Evolutionary conservation across 805 yeast genomes (phyloP).

Genomic region (Deakozyma indianensis): DNA sequence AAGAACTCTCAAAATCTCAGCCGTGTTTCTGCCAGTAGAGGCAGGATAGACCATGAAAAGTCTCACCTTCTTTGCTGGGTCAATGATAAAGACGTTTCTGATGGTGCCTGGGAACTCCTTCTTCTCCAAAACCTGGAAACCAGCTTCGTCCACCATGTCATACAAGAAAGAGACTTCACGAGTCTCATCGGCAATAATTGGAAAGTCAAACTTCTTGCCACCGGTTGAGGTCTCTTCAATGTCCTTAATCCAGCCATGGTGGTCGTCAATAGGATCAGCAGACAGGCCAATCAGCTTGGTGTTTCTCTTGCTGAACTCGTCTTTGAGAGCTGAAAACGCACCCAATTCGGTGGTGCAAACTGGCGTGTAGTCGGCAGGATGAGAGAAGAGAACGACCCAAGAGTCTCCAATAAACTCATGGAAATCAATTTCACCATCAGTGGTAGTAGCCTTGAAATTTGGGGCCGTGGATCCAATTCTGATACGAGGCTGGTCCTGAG

Average conservation of each 20-base stretch:
- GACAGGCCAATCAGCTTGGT: slow-evolving; percentile 84
- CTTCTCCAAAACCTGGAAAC: slow-evolving; percentile 49
- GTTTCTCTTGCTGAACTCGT: slow-evolving; percentile 73
- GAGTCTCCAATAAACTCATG: slow-evolving; percentile 75
- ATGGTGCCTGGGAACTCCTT: slow-evolving; percentile 73
- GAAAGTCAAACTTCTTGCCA: slow-evolving; percentile 67
- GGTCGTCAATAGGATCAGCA: slow-evolving; percentile 69
- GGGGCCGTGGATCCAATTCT: slow-evolving; percentile 83
- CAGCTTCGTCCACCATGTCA: slow-evolving; percentile 82
- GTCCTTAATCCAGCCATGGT: slow-evolving; percentile 79
- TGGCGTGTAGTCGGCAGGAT: slow-evolving; percentile 95
- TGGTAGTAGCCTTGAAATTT: slow-evolving; percentile 70
- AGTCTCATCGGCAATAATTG: slow-evolving; percentile 78
- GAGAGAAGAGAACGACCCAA: slow-evolving; percentile 84
- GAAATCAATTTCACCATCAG: slow-evolving; percentile 72
- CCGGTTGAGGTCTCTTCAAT: slow-evolving; percentile 65
- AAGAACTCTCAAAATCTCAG: slow-evolving; percentile 80
- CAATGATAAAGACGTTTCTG: slow-evolving; percentile 85
- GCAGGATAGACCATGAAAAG: slow-evolving; percentile 83
- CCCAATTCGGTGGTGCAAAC: slow-evolving; percentile 95
- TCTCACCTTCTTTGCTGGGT: slow-evolving; percentile 81
- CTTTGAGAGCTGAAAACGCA: slow-evolving; percentile 79
- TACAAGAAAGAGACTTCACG: slow-evolving; percentile 73
- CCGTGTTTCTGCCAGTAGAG: slow-evolving; percentile 85
- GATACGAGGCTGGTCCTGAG: slow-evolving; percentile 26